Evolutionary conservation across 441 rosid species (phyloP).

Genomic region (Gossypium schwendimanii): DNA sequence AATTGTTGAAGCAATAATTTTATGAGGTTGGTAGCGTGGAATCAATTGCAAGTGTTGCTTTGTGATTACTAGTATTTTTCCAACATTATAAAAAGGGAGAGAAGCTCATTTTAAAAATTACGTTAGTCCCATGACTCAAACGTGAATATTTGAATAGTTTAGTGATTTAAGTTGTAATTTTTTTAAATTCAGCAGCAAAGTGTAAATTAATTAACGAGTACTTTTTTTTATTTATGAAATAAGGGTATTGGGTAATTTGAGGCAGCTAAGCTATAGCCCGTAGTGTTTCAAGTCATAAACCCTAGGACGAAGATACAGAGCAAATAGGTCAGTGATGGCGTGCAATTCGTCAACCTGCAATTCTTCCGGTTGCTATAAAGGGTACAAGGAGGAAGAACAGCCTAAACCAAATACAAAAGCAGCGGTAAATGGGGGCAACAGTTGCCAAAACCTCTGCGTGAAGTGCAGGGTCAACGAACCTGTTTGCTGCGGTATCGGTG

Average conservation of each 20-base stretch:
- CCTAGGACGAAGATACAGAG: neutral
- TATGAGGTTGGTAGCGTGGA: too few relatives aligned
- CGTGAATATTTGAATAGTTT: too few relatives aligned
- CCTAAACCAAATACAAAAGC: neutral
- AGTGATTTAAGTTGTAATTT: too few relatives aligned
- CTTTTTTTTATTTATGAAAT: neutral
- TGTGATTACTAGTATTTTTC: too few relatives aligned
- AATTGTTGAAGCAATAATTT: too few relatives aligned
- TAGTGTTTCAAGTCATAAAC: neutral
- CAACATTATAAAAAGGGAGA: too few relatives aligned
- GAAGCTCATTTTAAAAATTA: too few relatives aligned
- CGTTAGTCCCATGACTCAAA: too few relatives aligned
- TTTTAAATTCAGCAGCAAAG: too few relatives aligned
- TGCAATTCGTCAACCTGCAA: conserved; percentile 44
- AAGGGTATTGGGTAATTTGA: neutral
- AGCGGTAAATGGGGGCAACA: neutral
- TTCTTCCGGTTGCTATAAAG: conserved; percentile 50
- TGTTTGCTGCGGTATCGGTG: conserved; percentile 31
- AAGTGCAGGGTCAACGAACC: conserved; percentile 69
- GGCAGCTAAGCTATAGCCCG: neutral
- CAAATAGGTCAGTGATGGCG: neutral
- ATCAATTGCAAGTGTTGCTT: too few relatives aligned
- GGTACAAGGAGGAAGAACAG: conserved; percentile 19
- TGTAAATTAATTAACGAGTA: too few relatives aligned
- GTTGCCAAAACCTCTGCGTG: conserved; percentile 35